phyloP scores from a whole-genome alignment of 2,329 filamentous ascomycete species.

The Penicillium sp. region DNA sequence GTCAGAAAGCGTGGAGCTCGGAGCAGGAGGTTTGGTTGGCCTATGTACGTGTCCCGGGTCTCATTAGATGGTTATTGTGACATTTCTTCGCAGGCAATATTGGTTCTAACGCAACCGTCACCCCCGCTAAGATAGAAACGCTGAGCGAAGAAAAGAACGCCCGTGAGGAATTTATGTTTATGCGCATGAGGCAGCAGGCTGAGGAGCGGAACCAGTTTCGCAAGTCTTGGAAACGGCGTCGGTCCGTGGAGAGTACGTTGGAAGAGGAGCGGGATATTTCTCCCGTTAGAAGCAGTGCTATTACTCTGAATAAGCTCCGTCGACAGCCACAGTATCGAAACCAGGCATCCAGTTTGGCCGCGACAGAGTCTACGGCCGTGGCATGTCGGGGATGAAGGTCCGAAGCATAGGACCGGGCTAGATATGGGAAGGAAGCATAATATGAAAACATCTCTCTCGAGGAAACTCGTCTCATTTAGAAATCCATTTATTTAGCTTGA shows the following conservation, averaged over 20 bases:
- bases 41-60: constrained; percentile 27
- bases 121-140: constrained; percentile 26
- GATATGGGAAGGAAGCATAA: background rate
- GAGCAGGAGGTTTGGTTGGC: constrained; percentile 37
- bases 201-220: constrained; percentile 37
- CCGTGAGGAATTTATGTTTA: constrained; percentile 30
- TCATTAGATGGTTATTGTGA: constrained; percentile 1
- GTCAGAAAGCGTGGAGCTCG: constrained; percentile 38
- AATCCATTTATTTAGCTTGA: too few species aligned
- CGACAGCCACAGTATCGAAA: constrained; percentile 14
- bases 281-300: background rate
- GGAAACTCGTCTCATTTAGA: too few species aligned
- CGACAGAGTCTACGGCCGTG: constrained; percentile 7
- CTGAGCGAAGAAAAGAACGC: constrained; percentile 36
- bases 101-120: background rate
- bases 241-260: constrained; percentile 15
- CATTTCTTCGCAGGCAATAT: constrained; percentile 9
- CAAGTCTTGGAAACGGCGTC: constrained; percentile 31
- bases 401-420: background rate
- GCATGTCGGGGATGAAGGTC: constrained; percentile 9
- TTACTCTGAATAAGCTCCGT: constrained; percentile 13
- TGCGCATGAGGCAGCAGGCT: constrained; percentile 32
- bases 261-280: background rate
- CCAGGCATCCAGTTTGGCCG: constrained; percentile 5
- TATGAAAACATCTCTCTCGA: background rate